Evolutionary conservation across 768 basidiomycete genomes (phyloP), one percentile per base, ranked within the genome.

Genomic region (Podaxis sp.): DNA sequence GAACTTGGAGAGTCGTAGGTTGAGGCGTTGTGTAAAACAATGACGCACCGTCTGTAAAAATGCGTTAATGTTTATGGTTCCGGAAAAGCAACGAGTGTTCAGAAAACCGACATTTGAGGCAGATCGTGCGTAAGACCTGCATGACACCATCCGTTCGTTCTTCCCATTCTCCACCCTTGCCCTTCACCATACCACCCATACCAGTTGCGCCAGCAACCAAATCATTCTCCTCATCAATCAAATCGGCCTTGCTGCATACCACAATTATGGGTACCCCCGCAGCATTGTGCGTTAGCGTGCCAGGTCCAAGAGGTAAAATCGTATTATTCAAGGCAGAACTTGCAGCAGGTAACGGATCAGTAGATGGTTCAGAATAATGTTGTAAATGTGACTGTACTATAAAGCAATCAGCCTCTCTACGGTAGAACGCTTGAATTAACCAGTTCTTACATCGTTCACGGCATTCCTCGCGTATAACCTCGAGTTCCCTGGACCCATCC

Each of bases 111-210:
- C 96, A 97, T 75, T 93, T 93, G 56, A 98, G 75, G 71, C 94
- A 96, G 57, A 98, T 85, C 0, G 94, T 92, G 41, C 97, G 84
- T 55, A 99, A 80, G n/a, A 93, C 86, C 70, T 98, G 96, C 88
- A 97, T 96, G 4, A 98, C 80, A 43, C 91, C 90, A 70, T 99
- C 97, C 46, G 94, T 96, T 68, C 90, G 81, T 74, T 99, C 97
- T 74, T 99, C 97, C 92, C 92, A 94, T 68, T 93, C 91, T 9
- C 87, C 90, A 1, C 93, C 93, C 72, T 94, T 94, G 2, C 92
- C 92, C 74, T 93, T 94, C 3, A 94, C 89, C 90, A 94, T 91
- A 13, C 88, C 89, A 24, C 92, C 91, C 87, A 94, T 93, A 0
- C 91, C 91, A 0, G 90, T 84, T 1, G 89, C 78, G 41, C 93